Conservation (phyloP, 1,284 basidiomycete species). For the Sanghuangporus sanghuang region DNA sequence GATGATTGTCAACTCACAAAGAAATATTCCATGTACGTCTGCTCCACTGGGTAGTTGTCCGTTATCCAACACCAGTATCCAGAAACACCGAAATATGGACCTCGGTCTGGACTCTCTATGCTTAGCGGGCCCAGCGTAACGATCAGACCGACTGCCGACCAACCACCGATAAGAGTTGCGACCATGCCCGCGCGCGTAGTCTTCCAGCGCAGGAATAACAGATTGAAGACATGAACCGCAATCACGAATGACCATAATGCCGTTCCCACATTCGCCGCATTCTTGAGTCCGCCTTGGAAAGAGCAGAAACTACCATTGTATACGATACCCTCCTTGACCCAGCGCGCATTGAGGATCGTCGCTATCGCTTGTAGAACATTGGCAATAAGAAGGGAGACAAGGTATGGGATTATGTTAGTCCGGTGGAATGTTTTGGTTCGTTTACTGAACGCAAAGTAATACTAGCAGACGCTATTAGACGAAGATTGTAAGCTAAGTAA, state of each 20-base stretch:
- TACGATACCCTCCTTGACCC: constrained; percentile 34
- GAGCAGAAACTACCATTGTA: constrained; percentile 32
- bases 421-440: constrained; percentile 16
- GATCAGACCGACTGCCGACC: constrained; percentile 30
- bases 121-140: constrained; percentile 34
- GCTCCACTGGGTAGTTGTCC: constrained; percentile 34
- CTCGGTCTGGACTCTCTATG: constrained; percentile 29
- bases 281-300: constrained; percentile 39
- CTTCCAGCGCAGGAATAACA: constrained; percentile 34
- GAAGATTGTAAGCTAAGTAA: not conserved
- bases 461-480: not conserved
- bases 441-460: constrained; percentile 11
- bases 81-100: constrained; percentile 39
- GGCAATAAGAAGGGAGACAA: constrained; percentile 35
- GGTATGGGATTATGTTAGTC: constrained; percentile 30
- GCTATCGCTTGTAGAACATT: constrained; percentile 39
- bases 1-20: constrained; percentile 31
- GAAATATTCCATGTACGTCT: constrained; percentile 42
- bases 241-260: constrained; percentile 39
- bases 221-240: constrained; percentile 36
- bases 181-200: constrained; percentile 24
- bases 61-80: constrained; percentile 47
- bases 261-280: constrained; percentile 38
- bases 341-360: constrained; percentile 34
- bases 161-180: constrained; percentile 30